Percentiles rank a stretch among this genome's conserved stretches.
phyloP scores from a whole-genome alignment of 116 monocot genomes.

The Dioscorea cayenensis region DNA sequence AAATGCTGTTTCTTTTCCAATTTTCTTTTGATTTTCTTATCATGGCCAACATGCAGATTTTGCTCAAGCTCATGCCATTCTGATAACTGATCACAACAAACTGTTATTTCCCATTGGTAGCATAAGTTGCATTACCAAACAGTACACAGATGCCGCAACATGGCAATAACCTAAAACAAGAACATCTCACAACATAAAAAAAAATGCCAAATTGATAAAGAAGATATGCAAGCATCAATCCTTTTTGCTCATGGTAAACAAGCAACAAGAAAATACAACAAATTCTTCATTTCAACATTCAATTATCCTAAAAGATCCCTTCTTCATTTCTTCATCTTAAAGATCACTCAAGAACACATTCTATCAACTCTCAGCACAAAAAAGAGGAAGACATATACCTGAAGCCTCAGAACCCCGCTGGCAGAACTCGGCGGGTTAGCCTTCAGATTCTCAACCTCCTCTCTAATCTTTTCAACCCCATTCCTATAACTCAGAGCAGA shows the following conservation, averaged over 20 bases:
- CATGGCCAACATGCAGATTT: no score
- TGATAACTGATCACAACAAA: no score
- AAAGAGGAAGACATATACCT: constrained; percentile 27
- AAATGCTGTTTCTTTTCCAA: no score
- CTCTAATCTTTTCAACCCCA: constrained; percentile 41
- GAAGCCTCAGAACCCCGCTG: constrained; percentile 71
- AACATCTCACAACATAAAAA: background rate
- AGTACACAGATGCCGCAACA: background rate
- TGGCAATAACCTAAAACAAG: background rate
- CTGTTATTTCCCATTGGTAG: background rate
- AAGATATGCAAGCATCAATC: background rate
- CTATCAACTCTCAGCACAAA: no score
- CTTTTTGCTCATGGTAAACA: background rate
- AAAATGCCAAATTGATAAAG: background rate
- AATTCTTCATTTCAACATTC: background rate
- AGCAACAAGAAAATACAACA: background rate
- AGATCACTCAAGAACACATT: background rate
- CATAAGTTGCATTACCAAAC: background rate
- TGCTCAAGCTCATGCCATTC: no score
- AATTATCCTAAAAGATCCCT: background rate
- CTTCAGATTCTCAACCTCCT: constrained; percentile 46
- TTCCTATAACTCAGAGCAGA: constrained; percentile 51
- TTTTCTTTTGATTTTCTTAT: no score
- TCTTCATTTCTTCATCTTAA: background rate
- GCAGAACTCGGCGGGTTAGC: constrained; percentile 22